These are phyloP conservation scores for Aspergillus unguis DNA, from an alignment of 2,329 filamentous ascomycete species.

Conservation along the genomic window DNA sequence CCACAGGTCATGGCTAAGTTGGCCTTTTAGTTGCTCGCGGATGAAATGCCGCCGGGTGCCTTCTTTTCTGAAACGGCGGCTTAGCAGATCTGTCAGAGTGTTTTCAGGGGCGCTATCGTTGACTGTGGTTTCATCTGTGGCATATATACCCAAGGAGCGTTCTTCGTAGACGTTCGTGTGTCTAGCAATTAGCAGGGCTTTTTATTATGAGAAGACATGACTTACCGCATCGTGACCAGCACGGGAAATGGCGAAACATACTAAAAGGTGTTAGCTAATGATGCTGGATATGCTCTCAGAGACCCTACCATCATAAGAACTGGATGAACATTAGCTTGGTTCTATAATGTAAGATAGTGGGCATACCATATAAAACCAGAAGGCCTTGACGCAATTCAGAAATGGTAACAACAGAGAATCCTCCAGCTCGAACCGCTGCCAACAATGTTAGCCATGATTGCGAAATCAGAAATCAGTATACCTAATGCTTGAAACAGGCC, in stretches of 20 bases:
- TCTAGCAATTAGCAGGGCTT: conserved; percentile 33
- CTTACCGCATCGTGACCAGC: conserved; percentile 33
- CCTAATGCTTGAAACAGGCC: conserved; percentile 63
- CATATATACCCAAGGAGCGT: conserved; percentile 55
- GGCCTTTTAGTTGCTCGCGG: conserved; percentile 58
- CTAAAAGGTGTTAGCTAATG: conserved; percentile 18
- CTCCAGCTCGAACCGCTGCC: conserved; percentile 56
- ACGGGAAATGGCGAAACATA: conserved; percentile 39
- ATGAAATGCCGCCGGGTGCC: conserved; percentile 49
- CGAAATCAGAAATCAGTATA: conserved; percentile 5
- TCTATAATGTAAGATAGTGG: not conserved
- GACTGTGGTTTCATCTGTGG: conserved; percentile 29
- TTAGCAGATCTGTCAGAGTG: conserved; percentile 26
- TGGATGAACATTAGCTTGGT: conserved; percentile 17
- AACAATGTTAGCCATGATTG: not conserved
- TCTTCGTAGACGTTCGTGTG: conserved; percentile 72
- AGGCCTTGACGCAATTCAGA: conserved; percentile 48
- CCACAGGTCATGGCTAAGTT: conserved; percentile 66
- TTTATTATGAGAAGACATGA: not conserved
- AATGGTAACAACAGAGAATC: conserved; percentile 64
- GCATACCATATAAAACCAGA: conserved; percentile 31
- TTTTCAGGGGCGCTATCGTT: conserved; percentile 20
- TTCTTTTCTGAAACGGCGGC: conserved; percentile 25
- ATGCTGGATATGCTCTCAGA: not conserved
- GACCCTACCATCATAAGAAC: conserved; percentile 38